Percentiles rank a stretch among this genome's conserved stretches.
These are phyloP conservation scores for Parastagonospora nodorum DNA, from an alignment of 2,329 filamentous ascomycete species.

Conservation along the genomic window DNA sequence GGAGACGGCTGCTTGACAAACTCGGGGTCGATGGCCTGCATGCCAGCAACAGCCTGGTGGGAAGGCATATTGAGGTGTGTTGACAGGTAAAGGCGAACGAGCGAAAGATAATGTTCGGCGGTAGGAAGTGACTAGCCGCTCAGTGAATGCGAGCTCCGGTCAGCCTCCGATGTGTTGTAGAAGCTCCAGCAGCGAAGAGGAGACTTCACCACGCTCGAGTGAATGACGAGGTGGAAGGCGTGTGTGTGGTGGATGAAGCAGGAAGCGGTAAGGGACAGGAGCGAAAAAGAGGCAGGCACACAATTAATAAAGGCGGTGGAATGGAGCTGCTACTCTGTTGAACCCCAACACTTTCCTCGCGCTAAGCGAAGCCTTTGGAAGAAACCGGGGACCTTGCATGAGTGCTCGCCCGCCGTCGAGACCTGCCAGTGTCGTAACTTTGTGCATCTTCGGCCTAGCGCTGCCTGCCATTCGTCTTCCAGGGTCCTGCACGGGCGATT, in stretches of 20 bases:
- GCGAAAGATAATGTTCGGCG: conserved; percentile 15
- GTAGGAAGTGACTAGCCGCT: conserved; percentile 19
- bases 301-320: conserved; percentile 34
- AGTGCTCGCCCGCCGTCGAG: conserved; percentile 18
- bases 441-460: conserved; percentile 24
- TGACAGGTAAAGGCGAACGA: conserved; percentile 3
- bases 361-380: conserved; percentile 29
- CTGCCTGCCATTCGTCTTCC: conserved; percentile 24
- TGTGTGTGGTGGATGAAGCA: conserved; percentile 12
- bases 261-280: conserved; percentile 17
- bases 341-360: conserved; percentile 29
- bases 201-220: conserved; percentile 28
- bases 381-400: conserved; percentile 40
- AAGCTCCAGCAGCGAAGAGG: conserved; percentile 23
- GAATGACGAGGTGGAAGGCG: conserved; percentile 25
- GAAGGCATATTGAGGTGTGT: conserved; percentile 53
- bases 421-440: conserved; percentile 26
- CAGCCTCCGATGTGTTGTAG: conserved; percentile 9
- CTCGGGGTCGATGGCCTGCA: conserved; percentile 56
- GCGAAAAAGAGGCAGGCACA: conserved; percentile 14
- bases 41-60: conserved; percentile 55
- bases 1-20: conserved; percentile 53
- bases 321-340: conserved; percentile 27
- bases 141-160: conserved; percentile 21
- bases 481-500: conserved; percentile 21